Base-by-base conservation (phyloP, 202 grass and related monocot species). In the Bolboschoenoplectus hybrid region DNA sequence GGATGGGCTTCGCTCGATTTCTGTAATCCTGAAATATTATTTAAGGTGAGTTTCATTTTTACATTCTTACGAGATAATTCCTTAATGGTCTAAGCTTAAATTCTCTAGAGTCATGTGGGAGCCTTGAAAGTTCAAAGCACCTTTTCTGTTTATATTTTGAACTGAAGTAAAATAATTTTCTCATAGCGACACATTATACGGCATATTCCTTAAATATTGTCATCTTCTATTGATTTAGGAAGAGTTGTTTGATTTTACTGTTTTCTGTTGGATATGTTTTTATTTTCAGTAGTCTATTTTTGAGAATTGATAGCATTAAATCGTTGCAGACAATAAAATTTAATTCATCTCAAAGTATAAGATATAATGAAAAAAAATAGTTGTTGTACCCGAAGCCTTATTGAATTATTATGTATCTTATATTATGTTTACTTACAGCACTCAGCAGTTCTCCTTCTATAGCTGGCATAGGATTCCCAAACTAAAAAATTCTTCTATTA, bases 21-120 rank as follows among this genome's bases (percentile, higher is more conserved):
- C 74, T 2, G 19, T 58, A 79, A 3, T 34, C 52, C 52, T 38
- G 12, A 78, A 26, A 57, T 52, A 40, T 57, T 56, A n/a, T 79
- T 79, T 79, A 41, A 58, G 74, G 74, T 79, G 11, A 79, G 52
- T 79, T 79, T 7, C 12, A 9, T 79, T 79, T 79, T 39, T 4
- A 46, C 3, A 39, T 78, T 38, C 49, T 77, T 39, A 1, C 36
- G 34, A 73, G 8, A 69, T 43, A 73, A 49, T 73, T 47, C 19
- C 32, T 50, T 50, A 26, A 2, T 20, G 43, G 4, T 32, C 7
- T 74, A 71, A 46, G 72, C 19, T 78, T 79, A 40, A 13, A 58
- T 79, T 58, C 74, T 79, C 7, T 79, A n/a, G 52, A 16, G 40
- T n/a, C 3, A 5, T 34, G 72, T 7, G 36, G 13, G 3, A 58